Evolutionary conservation across 768 basidiomycete species (phyloP).

Genomic region (Podaxis pistillaris): DNA sequence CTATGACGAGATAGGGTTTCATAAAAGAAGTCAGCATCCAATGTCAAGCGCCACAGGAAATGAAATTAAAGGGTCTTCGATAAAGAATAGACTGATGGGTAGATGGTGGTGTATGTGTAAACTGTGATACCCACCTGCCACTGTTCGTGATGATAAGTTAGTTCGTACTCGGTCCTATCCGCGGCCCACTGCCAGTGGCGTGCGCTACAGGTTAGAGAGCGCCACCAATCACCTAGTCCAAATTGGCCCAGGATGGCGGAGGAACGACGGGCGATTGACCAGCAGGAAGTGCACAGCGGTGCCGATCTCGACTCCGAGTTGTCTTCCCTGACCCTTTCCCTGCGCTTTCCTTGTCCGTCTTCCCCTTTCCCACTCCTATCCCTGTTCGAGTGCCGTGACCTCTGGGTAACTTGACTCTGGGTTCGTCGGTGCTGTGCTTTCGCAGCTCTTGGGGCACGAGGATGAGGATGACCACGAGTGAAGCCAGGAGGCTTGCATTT

Average conservation of each 20-base stretch:
- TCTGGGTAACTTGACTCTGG: background rate
- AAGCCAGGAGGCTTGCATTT: slow-evolving; percentile 38
- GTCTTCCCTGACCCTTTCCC: background rate
- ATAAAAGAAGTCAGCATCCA: background rate
- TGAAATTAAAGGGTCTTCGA: background rate
- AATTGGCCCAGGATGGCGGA: background rate
- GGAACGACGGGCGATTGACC: background rate
- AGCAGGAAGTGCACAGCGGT: background rate
- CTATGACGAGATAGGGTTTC: background rate
- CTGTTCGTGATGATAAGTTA: slow-evolving; percentile 40
- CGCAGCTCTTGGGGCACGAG: background rate
- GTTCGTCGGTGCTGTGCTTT: background rate
- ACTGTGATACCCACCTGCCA: slow-evolving; percentile 40
- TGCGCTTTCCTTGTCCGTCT: background rate
- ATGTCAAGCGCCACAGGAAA: background rate
- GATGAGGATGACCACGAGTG: slow-evolving; percentile 22
- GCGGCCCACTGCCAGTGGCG: slow-evolving; percentile 45
- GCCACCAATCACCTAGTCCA: slow-evolving; percentile 12
- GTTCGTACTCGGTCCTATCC: slow-evolving; percentile 43
- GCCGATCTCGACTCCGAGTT: background rate
- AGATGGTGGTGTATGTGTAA: background rate
- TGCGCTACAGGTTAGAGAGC: slow-evolving; percentile 24
- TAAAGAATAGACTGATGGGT: background rate
- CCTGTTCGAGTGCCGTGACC: background rate
- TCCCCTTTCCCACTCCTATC: background rate